Evolutionary conservation across 768 basidiomycete species (phyloP).

Genomic region (Boletellus emodensis): DNA sequence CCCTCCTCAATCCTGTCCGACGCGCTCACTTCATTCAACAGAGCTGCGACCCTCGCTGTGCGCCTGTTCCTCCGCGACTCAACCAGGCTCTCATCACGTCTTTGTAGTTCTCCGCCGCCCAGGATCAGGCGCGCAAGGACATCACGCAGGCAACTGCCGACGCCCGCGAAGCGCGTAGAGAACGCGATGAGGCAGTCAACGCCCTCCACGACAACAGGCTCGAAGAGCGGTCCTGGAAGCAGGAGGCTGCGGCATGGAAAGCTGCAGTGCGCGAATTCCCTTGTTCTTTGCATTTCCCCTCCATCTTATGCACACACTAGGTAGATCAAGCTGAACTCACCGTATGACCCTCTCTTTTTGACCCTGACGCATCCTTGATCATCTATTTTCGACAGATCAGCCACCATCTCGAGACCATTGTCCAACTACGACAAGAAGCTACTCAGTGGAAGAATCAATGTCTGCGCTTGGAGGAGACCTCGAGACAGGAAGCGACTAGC

Average conservation of each 20-base stretch:
- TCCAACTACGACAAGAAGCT: conserved; percentile 59
- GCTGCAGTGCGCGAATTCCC: conserved; percentile 42
- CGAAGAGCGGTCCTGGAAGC: conserved; percentile 48
- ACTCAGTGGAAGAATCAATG: conserved; percentile 72
- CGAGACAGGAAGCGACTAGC: conserved; percentile 50
- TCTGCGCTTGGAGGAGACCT: conserved; percentile 42
- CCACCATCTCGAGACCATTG: conserved; percentile 58
- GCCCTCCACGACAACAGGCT: conserved; percentile 42
- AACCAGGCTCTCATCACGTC: background rate
- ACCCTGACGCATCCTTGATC: background rate
- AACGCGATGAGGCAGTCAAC: conserved; percentile 49
- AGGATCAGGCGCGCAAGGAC: conserved; percentile 53
- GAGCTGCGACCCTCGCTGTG: conserved; percentile 40
- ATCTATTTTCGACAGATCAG: conserved; percentile 39
- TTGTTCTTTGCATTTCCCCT: conserved; percentile 8
- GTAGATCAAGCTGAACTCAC: conserved; percentile 54
- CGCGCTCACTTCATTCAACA: conserved; percentile 39
- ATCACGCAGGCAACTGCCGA: conserved; percentile 47
- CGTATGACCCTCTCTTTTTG: conserved; percentile 33
- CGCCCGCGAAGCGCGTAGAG: conserved; percentile 42
- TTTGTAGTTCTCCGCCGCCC: conserved; percentile 49
- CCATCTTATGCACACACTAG: conserved; percentile 29
- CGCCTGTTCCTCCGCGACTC: conserved; percentile 7
- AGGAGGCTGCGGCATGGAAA: conserved; percentile 38
- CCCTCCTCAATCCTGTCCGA: conserved; percentile 39